Percentiles rank a stretch among this genome's conserved stretches.
phyloP scores from a whole-genome alignment of 257 asterid genomes.

The Hygrophila difformis region DNA sequence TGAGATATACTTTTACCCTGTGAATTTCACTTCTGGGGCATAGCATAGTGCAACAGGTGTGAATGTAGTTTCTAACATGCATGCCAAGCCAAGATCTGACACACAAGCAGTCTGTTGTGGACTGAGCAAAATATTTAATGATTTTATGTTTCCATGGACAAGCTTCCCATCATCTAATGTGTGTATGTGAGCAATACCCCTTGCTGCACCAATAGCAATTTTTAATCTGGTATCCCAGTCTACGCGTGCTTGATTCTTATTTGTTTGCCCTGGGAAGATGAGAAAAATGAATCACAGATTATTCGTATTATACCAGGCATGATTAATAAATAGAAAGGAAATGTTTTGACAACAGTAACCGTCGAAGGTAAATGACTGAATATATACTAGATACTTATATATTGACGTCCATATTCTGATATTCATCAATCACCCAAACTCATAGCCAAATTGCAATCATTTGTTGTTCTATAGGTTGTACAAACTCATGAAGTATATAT shows the following conservation, averaged over 20 bases:
- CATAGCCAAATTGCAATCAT: too few relatives aligned
- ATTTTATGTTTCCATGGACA: conserved; percentile 25
- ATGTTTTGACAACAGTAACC: too few relatives aligned
- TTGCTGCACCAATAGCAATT: too few relatives aligned
- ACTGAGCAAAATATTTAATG: conserved; percentile 22
- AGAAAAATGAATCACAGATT: conserved; percentile 6
- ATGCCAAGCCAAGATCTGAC: conserved; percentile 16
- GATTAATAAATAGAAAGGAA: not conserved
- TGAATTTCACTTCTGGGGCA: conserved; percentile 22
- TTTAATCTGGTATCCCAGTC: too few relatives aligned
- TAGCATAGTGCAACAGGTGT: conserved; percentile 5
- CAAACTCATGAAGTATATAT: too few relatives aligned
- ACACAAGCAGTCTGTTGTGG: conserved; percentile 12
- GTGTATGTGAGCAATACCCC: too few relatives aligned
- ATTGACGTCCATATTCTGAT: too few relatives aligned
- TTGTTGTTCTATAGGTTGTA: too few relatives aligned
- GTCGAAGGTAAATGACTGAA: too few relatives aligned
- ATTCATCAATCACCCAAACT: too few relatives aligned
- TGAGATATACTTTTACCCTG: conserved; percentile 14
- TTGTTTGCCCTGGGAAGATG: conserved; percentile 14
- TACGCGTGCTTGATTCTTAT: conserved; percentile 10
- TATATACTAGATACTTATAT: too few relatives aligned
- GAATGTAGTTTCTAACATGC: conserved; percentile 1
- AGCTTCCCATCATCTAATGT: conserved; percentile 9
- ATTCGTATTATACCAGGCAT: not conserved